phyloP scores from a whole-genome alignment of 2,329 filamentous ascomycete species.

The Aspergillus ustus region DNA sequence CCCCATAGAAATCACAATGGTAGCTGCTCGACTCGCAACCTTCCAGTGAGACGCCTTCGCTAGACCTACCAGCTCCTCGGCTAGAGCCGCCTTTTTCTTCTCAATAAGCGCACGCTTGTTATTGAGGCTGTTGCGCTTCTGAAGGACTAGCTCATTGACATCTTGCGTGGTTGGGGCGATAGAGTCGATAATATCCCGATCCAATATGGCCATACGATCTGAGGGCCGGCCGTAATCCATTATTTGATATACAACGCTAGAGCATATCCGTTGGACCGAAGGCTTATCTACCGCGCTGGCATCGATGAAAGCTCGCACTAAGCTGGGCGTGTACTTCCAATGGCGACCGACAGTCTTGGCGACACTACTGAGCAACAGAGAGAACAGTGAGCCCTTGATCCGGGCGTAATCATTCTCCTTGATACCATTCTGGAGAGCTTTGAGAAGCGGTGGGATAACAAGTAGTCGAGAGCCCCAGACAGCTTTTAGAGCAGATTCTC shows the following conservation, averaged over 20 bases:
- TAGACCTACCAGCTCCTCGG: constrained; percentile 77
- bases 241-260: constrained; percentile 79
- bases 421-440: constrained; percentile 77
- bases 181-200: constrained; percentile 70
- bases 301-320: constrained; percentile 87
- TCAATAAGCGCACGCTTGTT: constrained; percentile 79
- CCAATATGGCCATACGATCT: constrained; percentile 82
- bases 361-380: constrained; percentile 84
- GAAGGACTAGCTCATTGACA: constrained; percentile 57
- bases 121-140: constrained; percentile 74
- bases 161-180: constrained; percentile 70
- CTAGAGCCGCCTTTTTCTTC: constrained; percentile 77
- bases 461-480: constrained; percentile 85
- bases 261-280: constrained; percentile 88
- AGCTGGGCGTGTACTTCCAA: constrained; percentile 91
- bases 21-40: constrained; percentile 84
- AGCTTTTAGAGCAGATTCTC: constrained; percentile 90
- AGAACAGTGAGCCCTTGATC: constrained; percentile 94
- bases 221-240: constrained; percentile 90
- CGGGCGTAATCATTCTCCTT: constrained; percentile 81
- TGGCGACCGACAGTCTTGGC: constrained; percentile 86
- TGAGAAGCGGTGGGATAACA: constrained; percentile 85
- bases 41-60: constrained; percentile 92
- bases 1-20: constrained; percentile 88
- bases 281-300: constrained; percentile 90